Conservation (phyloP, 2,329 filamentous ascomycete genomes). For the Mycocentrospora acerina region DNA sequence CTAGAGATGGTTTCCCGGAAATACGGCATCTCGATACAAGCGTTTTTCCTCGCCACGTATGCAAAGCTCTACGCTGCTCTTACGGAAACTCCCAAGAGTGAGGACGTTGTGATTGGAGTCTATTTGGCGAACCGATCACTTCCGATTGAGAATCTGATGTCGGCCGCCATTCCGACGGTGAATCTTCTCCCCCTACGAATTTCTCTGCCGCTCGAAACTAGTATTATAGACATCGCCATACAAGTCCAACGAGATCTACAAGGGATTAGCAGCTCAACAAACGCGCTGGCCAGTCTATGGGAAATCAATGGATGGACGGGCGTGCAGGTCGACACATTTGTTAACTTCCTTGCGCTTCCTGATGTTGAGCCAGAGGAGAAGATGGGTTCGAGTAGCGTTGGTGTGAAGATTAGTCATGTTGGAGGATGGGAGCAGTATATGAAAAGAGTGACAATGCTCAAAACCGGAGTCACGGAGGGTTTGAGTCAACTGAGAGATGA, state of each 20-base stretch:
- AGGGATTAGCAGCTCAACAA: slow-evolving; percentile 58
- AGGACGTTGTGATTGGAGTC: slow-evolving; percentile 67
- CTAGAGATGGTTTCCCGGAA: slow-evolving; percentile 50
- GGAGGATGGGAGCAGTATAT: slow-evolving; percentile 20
- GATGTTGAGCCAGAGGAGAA: slow-evolving; percentile 24
- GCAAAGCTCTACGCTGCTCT: slow-evolving; percentile 53
- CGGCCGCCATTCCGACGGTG: slow-evolving; percentile 68
- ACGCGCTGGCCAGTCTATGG: slow-evolving; percentile 63
- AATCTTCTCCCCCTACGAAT: slow-evolving; percentile 75
- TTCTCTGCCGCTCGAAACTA: slow-evolving; percentile 23
- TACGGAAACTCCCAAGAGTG: slow-evolving; percentile 14
- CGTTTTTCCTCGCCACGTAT: slow-evolving; percentile 73
- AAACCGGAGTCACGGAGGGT: slow-evolving; percentile 9
- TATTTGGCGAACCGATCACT: slow-evolving; percentile 78
- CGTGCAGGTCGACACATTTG: slow-evolving; percentile 67
- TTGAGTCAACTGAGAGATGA: slow-evolving; percentile 25
- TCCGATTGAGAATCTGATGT: slow-evolving; percentile 51
- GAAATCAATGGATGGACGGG: slow-evolving; percentile 78
- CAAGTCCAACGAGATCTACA: slow-evolving; percentile 69
- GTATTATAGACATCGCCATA: slow-evolving; percentile 55
- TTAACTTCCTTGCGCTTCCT: slow-evolving; percentile 74
- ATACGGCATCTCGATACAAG: slow-evolving; percentile 66
- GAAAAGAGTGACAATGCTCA: slow-evolving; percentile 15
- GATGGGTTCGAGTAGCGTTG: slow-evolving; percentile 1
- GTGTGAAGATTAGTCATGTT: slow-evolving; percentile 20